Conservation (phyloP, 345 rosid genomes). For the Camelina laxa region DNA sequence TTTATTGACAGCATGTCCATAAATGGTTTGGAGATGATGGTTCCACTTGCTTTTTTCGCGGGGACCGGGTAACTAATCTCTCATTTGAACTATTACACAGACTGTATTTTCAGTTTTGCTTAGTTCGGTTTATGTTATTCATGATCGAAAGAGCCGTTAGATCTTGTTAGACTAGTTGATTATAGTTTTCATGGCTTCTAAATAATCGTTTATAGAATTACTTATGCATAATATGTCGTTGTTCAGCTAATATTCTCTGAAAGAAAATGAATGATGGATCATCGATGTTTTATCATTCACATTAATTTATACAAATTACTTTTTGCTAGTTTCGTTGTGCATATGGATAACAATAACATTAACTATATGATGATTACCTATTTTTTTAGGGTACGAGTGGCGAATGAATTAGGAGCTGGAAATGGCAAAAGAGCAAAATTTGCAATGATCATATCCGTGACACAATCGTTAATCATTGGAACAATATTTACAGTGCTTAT, state of each 20-base stretch:
- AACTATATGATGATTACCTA: not conserved
- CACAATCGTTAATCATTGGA: conserved; percentile 14
- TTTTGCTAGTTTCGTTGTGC: too few relatives aligned
- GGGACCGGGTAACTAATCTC: not conserved
- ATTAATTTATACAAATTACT: too few relatives aligned
- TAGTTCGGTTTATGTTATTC: not conserved
- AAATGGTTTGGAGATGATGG: not conserved
- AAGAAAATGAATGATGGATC: too few relatives aligned
- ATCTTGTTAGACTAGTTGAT: not conserved
- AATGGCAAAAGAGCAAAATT: conserved; percentile 18
- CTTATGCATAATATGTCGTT: too few relatives aligned
- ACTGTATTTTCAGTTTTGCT: not conserved
- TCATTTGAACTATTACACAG: not conserved
- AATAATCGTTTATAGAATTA: too few relatives aligned
- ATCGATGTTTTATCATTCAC: too few relatives aligned
- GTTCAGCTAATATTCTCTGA: too few relatives aligned
- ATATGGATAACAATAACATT: not conserved
- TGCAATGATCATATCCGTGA: conserved; percentile 24
- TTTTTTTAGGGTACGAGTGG: conserved; percentile 64
- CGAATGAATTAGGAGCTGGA: conserved; percentile 39
- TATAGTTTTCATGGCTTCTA: not conserved
- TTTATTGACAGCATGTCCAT: not conserved
- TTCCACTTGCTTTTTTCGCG: not conserved
- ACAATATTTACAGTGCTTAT: not conserved
- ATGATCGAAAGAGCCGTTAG: not conserved